Evolutionary conservation across 179 eudicot species (phyloP).

Genomic region (Vitellaria paradoxa): DNA sequence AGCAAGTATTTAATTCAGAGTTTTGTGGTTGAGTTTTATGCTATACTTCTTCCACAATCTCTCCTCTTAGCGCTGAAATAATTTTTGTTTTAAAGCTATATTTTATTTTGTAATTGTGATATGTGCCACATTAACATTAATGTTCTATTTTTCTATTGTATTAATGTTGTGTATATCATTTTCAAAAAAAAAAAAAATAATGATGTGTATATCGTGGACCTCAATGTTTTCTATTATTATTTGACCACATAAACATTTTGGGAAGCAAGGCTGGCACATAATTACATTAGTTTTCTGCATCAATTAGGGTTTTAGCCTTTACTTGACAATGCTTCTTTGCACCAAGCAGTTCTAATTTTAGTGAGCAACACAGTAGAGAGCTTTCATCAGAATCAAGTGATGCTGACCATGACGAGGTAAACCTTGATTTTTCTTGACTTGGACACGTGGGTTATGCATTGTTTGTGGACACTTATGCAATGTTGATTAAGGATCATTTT

Average conservation of each 20-base stretch:
- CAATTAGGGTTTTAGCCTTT: slow-evolving; percentile 1
- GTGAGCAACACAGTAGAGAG: slow-evolving; percentile 51
- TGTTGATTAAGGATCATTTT: neutral
- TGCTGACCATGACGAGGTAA: slow-evolving; percentile 49
- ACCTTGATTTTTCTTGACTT: slow-evolving; percentile 15
- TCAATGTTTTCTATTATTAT: neutral
- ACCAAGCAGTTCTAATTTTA: slow-evolving; percentile 44
- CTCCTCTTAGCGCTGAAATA: too few relatives aligned
- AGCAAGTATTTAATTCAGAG: neutral
- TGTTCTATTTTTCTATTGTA: neutral
- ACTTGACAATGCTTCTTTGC: slow-evolving; percentile 6
- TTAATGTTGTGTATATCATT: neutral
- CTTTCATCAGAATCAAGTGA: slow-evolving; percentile 57
- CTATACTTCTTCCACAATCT: neutral
- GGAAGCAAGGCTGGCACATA: neutral
- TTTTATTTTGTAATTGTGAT: too few relatives aligned
- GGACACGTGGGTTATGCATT: neutral
- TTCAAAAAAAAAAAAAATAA: neutral
- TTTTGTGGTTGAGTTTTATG: neutral
- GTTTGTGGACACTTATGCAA: neutral
- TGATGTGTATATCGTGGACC: neutral
- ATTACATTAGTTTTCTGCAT: neutral
- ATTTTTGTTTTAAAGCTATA: too few relatives aligned
- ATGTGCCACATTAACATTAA: too few relatives aligned
- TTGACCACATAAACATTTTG: neutral